These are phyloP conservation scores for Chlamydomonas asymmetrica DNA, from an alignment of 139 green algal species.

Conservation along the genomic window DNA sequence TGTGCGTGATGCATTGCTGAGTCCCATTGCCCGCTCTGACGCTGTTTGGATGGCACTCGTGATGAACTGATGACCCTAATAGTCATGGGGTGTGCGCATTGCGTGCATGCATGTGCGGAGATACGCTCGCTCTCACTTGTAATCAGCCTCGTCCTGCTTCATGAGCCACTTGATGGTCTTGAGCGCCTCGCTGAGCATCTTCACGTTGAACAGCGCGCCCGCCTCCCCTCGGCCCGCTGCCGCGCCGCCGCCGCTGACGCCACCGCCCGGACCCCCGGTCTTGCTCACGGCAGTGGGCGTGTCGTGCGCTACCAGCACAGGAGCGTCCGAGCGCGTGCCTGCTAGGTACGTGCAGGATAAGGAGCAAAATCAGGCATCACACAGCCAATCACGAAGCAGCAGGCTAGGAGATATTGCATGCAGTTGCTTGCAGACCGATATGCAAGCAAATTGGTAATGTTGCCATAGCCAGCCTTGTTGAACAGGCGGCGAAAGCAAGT, in stretches of 20 bases:
- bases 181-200: constrained; percentile 14
- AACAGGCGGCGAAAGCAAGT: no score
- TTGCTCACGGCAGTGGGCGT: no score
- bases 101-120: background rate
- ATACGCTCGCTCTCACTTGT: constrained; percentile 14
- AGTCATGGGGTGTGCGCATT: background rate
- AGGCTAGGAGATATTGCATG: no score
- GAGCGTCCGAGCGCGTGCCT: no score
- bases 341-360: no score
- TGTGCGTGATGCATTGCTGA: background rate
- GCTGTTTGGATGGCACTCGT: background rate
- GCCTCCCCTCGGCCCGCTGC: constrained; percentile 6
- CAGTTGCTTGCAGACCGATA: no score
- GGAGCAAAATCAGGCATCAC: no score
- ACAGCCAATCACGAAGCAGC: no score
- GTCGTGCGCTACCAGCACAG: no score
- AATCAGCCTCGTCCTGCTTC: constrained; percentile 52
- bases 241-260: constrained; percentile 1
- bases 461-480: no score
- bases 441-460: no score
- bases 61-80: background rate
- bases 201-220: no score
- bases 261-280: background rate
- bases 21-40: background rate
- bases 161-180: constrained; percentile 57